These are phyloP conservation scores for Starmerella floricola DNA, from an alignment of 805 yeast genomes.

Conservation along the genomic window DNA sequence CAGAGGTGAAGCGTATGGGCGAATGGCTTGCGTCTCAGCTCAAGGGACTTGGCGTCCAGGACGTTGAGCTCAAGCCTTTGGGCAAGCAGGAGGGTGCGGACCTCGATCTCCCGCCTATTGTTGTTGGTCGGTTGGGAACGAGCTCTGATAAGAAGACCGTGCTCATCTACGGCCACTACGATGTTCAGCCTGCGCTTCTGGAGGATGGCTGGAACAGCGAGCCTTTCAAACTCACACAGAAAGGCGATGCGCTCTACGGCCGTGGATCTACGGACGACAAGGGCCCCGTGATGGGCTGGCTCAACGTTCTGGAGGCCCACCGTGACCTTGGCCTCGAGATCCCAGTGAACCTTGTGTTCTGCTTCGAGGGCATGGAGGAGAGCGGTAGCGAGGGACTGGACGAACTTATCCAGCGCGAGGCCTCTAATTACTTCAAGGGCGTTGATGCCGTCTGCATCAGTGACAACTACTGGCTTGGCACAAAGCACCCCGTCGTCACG, in stretches of 20 bases:
- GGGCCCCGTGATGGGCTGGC: conserved; percentile 97
- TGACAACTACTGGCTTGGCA: conserved; percentile 98
- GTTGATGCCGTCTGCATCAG: conserved; percentile 93
- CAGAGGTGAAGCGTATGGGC: conserved; percentile 81
- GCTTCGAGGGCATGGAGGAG: conserved; percentile 99
- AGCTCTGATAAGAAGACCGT: conserved; percentile 80
- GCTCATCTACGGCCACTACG: conserved; percentile 91
- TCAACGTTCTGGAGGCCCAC: conserved; percentile 86
- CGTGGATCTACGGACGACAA: conserved; percentile 97
- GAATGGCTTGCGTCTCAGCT: conserved; percentile 64
- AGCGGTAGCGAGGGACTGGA: conserved; percentile 91
- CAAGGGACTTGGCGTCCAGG: conserved; percentile 60
- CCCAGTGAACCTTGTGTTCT: conserved; percentile 84
- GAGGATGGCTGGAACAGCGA: conserved; percentile 96
- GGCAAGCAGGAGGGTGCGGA: conserved; percentile 47
- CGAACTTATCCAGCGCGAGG: conserved; percentile 66
- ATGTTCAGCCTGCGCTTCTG: conserved; percentile 86
- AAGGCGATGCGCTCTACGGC: conserved; percentile 63
- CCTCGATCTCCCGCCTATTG: conserved; percentile 81
- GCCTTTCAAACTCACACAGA: conserved; percentile 61
- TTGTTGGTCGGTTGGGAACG: conserved; percentile 74
- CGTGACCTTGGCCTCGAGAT: conserved; percentile 68
- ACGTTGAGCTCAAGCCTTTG: conserved; percentile 66
- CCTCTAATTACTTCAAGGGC: conserved; percentile 63
- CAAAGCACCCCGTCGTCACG: conserved; percentile 90